Percentiles rank a stretch among this genome's conserved stretches.
Evolutionary conservation across 257 asterid species (phyloP).

Genomic region (Schizonepeta tenuifolia): DNA sequence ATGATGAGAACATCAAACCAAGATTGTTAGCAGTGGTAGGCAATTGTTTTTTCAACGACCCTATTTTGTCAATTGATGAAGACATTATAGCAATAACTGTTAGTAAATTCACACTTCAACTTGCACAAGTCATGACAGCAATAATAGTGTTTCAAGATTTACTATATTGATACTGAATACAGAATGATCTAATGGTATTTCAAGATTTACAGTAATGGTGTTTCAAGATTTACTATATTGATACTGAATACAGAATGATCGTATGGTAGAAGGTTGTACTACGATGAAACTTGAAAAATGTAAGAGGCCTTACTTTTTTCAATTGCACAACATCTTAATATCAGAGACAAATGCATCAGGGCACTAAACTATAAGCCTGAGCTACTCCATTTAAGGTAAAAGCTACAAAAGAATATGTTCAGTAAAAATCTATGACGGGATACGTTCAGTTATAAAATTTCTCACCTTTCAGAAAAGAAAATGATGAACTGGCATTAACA

Average conservation of each 20-base stretch:
- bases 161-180: neutral
- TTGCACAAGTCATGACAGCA: neutral
- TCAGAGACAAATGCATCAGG: slow-evolving; percentile 18
- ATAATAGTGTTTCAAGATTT: neutral
- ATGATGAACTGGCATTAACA: slow-evolving; percentile 82
- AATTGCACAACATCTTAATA: slow-evolving; percentile 10
- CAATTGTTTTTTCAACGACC: neutral
- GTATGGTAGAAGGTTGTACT: neutral
- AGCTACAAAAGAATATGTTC: slow-evolving; percentile 17
- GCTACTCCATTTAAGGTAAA: slow-evolving; percentile 14
- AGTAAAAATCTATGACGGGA: slow-evolving; percentile 1
- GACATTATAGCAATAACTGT: slow-evolving; percentile 11
- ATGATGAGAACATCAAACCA: neutral
- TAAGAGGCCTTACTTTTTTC: neutral
- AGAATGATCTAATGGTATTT: slow-evolving; percentile 2
- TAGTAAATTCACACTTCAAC: neutral
- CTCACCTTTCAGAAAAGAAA: slow-evolving; percentile 92
- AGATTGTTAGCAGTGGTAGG: slow-evolving; percentile 18
- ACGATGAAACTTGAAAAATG: neutral
- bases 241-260: neutral
- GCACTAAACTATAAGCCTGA: slow-evolving; percentile 27
- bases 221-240: neutral
- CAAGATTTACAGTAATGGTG: no score
- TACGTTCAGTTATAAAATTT: slow-evolving; percentile 17
- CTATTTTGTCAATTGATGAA: neutral